Base-by-base conservation (phyloP, 768 basidiomycete genomes). In the Arthromyces matolae region DNA sequence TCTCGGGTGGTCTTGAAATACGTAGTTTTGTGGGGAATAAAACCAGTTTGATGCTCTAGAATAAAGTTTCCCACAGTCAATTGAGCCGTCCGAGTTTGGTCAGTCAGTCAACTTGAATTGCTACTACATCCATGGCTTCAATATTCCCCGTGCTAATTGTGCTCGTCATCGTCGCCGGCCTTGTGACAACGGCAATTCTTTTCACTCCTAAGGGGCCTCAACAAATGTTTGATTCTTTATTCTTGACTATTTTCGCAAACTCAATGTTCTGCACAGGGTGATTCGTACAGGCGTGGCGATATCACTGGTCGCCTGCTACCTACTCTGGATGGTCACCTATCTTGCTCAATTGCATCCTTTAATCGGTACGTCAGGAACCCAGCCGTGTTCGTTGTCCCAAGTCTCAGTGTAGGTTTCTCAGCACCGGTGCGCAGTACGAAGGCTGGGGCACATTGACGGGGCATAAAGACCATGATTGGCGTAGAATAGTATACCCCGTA, bases 281-380 rank as follows among this genome's bases (percentile, higher is more conserved):
- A 78, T 93, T 54, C 86, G 94, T 56, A 87, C 92, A 2, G 78
- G 77, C 52, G 62, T 92, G 39, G 74, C 91, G 71, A 79, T 98
- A 52, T 78, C 89, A 2, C 67, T 97, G 14, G 72, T 81, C 3
- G 86, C 79, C 46, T 94, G 90, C 68, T 98, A 93, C 71, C 79
- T 98, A 58, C 85, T 97, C 83, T 98, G 94, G 94, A 86, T 86
- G 71, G 81, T 95, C 61, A 93, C 94, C n/a, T 98, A 95, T 68
- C 76, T 96, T 64, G 93, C 93, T 1, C 94, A 98, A 62, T 66
- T 96, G 42, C 84, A 97, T 62, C 94, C 94, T 29, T 76, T 98
- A 42, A 83, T 95, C 60, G 70, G 94, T 94, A 40, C 8, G 51
- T 33, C 9, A 4, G n/a, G n/a, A n/a, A n/a, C n/a, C 18, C 32